phyloP scores from a whole-genome alignment of 2,329 filamentous ascomycete genomes.

The Penicillium sumatraense region DNA sequence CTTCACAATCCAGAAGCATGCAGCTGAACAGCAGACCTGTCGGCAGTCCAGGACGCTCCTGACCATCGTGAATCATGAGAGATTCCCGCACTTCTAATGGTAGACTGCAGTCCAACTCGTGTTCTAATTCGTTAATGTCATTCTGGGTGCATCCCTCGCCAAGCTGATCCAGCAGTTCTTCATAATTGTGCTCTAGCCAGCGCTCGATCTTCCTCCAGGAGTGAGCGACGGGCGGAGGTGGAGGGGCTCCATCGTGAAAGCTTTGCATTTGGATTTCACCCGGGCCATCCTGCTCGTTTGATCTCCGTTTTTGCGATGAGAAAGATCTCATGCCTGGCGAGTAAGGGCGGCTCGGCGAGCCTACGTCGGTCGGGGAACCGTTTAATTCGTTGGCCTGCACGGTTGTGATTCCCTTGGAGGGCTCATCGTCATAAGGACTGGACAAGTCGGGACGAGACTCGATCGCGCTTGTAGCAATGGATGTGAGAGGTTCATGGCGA shows the following conservation, averaged over 20 bases:
- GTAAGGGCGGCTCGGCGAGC: constrained; percentile 73
- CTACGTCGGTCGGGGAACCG: constrained; percentile 58
- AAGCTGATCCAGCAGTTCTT: constrained; percentile 90
- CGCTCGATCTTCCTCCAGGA: constrained; percentile 93
- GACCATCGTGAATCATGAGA: constrained; percentile 88
- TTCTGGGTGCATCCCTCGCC: constrained; percentile 91
- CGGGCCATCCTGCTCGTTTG: constrained; percentile 68
- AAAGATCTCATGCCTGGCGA: constrained; percentile 88
- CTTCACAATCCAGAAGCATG: constrained; percentile 97
- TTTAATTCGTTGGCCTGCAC: constrained; percentile 65
- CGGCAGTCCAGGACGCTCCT: constrained; percentile 87
- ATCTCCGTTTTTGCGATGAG: constrained; percentile 64
- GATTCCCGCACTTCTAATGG: constrained; percentile 94
- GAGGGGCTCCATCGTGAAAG: constrained; percentile 88
- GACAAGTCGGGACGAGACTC: constrained; percentile 87
- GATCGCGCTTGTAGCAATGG: constrained; percentile 80
- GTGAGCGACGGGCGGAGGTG: constrained; percentile 82
- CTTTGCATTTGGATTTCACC: constrained; percentile 96
- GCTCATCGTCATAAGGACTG: constrained; percentile 77
- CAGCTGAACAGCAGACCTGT: constrained; percentile 91
- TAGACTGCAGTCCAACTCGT: constrained; percentile 91
- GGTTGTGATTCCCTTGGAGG: constrained; percentile 59
- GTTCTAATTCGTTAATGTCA: constrained; percentile 95
- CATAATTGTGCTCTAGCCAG: constrained; percentile 94
- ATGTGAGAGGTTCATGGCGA: constrained; percentile 80